These are phyloP conservation scores for Nicotiana benthamiana DNA, from an alignment of 257 asterid species.

Conservation along the genomic window DNA sequence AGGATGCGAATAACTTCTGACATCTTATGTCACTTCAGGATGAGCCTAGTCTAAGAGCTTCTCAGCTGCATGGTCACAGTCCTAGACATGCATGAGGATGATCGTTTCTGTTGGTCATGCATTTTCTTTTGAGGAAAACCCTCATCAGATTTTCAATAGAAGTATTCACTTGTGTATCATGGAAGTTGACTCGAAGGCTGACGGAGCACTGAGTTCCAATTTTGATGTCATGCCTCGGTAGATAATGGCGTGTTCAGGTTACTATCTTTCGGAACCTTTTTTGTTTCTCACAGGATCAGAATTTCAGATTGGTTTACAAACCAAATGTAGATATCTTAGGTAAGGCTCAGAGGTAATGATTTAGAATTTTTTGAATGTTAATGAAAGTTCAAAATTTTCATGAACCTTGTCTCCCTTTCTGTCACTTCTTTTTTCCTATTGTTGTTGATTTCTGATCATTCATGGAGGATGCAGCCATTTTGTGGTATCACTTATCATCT, in stretches of 20 bases:
- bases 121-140: not conserved
- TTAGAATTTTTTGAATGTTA: not conserved
- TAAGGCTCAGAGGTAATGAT: not conserved
- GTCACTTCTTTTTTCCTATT: not conserved
- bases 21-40: conserved; percentile 40
- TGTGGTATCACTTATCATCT: not conserved
- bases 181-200: not conserved
- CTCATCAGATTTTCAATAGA: not conserved
- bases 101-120: not conserved
- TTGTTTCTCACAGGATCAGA: not conserved
- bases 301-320: not conserved
- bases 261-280: not conserved
- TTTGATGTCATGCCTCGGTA: not conserved
- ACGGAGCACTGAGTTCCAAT: not conserved
- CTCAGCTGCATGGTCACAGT: conserved; percentile 46
- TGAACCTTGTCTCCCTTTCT: not conserved
- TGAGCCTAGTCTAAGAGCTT: conserved; percentile 54
- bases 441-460: not conserved
- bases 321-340: not conserved
- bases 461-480: not conserved
- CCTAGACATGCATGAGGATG: conserved; percentile 47
- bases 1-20: not conserved
- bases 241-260: not conserved
- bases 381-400: not conserved
- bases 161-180: not conserved